Conservation (phyloP, 2,329 filamentous ascomycete species). For the Beauveria sp. region DNA sequence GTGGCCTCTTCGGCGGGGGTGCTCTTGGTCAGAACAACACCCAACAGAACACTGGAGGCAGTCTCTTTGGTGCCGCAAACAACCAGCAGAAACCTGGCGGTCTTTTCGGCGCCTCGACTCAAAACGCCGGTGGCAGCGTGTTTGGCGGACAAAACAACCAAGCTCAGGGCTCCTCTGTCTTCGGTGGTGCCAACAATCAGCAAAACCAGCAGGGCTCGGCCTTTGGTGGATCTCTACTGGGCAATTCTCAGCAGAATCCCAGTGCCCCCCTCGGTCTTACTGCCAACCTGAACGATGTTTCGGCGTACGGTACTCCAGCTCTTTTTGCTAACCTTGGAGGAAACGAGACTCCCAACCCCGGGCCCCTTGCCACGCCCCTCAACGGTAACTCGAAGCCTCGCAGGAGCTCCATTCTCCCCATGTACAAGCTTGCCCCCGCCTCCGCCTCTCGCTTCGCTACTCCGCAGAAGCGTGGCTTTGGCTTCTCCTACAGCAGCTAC, state of each 20-base stretch:
- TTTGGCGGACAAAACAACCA: slow-evolving; percentile 46
- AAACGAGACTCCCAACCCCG: slow-evolving; percentile 62
- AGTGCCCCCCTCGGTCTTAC: slow-evolving; percentile 60
- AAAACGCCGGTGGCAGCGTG: slow-evolving; percentile 39
- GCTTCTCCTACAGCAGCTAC: slow-evolving; percentile 89
- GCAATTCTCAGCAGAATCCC: slow-evolving; percentile 40
- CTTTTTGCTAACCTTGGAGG: slow-evolving; percentile 69
- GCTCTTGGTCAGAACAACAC: slow-evolving; percentile 22
- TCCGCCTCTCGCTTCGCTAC: slow-evolving; percentile 74
- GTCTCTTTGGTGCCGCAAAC: slow-evolving; percentile 40
- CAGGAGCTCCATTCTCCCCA: slow-evolving; percentile 71
- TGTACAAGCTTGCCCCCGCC: slow-evolving; percentile 79
- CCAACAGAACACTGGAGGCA: slow-evolving; percentile 31
- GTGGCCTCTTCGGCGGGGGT: slow-evolving; percentile 40
- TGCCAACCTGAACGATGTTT: slow-evolving; percentile 73
- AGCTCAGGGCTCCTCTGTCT: slow-evolving; percentile 35
- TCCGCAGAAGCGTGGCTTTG: slow-evolving; percentile 79
- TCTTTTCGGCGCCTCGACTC: slow-evolving; percentile 44
- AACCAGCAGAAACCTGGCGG: slow-evolving; percentile 36
- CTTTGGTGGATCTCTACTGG: slow-evolving; percentile 50
- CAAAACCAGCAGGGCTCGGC: slow-evolving; percentile 40
- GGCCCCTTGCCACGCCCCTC: slow-evolving; percentile 90
- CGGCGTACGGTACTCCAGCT: slow-evolving; percentile 82
- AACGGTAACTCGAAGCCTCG: slow-evolving; percentile 67
- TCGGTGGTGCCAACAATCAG: slow-evolving; percentile 38